Base-by-base conservation (phyloP, 768 basidiomycete species). In the Kwoniella sp. region DNA sequence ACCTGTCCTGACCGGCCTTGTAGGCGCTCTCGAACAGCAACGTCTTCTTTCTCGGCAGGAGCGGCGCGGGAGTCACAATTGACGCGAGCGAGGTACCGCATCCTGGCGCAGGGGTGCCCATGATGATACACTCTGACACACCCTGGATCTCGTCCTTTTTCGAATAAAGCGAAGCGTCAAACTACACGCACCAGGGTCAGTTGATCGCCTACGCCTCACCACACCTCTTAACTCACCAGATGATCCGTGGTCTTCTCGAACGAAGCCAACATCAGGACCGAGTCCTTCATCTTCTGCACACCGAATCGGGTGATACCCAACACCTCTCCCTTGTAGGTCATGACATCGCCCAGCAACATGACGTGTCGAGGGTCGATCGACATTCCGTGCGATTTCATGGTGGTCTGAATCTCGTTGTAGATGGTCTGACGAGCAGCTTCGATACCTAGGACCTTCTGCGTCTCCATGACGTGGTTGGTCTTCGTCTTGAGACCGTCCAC, bases 221-320 rank as follows among this genome's bases (percentile, higher is more conserved):
- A 34, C 12, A 27, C 6, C 3, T 28, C 1, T 10, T 1, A 14
- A 67, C 71, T 50, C 28, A 75, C 73, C 56, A 99, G 77, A 74
- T 99, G 95, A 77, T 99, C 95, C 12, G 95, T 99, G 14, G 95
- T 98, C 78, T 98, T 98, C 76, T 99, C 95, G 75, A 99, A 99
- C 22, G 90, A 95, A 9, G 95, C 95, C 65, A 98, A 79, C 95
- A 98, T 99, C 65, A 99, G 82, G 0, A 96, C 92, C 33, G 76
- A 77, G 57, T 99, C 95, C 75, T 98, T 98, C 90, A 98, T 98
- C 78, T 96, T 96, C 7, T 92, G 89, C 22, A 99, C 93, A 69
- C 95, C 95, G 75, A 98, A 98, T 26, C 95, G 87, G 6, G 95
- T 99, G 73, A 99, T 98, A 38, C 95, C 95, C 45, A 99, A 77